A percentile compares a stretch with the other conserved stretches of the same genome.
phyloP scores from a whole-genome alignment of 805 yeast species.

The Barnettozyma pratensis region DNA sequence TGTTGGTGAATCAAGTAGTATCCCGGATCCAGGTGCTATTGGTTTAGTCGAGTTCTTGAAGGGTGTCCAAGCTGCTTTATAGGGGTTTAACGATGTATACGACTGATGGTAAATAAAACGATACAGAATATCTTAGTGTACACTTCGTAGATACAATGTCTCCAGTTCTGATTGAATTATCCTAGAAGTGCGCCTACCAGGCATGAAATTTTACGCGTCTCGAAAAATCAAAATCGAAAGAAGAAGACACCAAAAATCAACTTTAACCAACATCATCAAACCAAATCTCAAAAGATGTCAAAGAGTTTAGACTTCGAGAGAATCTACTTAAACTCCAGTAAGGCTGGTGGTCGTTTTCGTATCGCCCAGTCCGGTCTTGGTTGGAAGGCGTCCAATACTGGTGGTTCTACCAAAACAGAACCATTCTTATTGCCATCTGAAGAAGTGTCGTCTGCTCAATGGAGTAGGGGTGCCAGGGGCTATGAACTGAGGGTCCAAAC shows the following conservation, averaged over 20 bases:
- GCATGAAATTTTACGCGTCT: not conserved
- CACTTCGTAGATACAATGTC: too few species aligned
- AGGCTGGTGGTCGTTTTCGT: slow-evolving; percentile 82
- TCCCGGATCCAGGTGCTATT: slow-evolving; percentile 95
- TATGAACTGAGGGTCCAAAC: slow-evolving; percentile 87
- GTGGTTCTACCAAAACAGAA: slow-evolving; percentile 44
- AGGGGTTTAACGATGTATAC: not conserved
- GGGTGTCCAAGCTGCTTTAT: slow-evolving; percentile 29
- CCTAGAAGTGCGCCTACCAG: not conserved
- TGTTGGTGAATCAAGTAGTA: slow-evolving; percentile 61
- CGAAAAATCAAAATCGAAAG: not conserved
- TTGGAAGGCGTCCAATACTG: slow-evolving; percentile 72
- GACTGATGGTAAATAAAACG: too few species aligned
- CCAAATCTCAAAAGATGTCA: not conserved
- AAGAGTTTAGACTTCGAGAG: slow-evolving; percentile 70
- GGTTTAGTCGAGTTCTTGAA: slow-evolving; percentile 60
- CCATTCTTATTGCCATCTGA: slow-evolving; percentile 90
- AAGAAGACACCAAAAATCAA: not conserved
- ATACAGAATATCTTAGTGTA: too few species aligned
- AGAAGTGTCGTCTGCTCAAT: slow-evolving; percentile 70
- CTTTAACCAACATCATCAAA: not conserved
- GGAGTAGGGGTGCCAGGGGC: slow-evolving; percentile 95
- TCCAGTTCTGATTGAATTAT: too few species aligned
- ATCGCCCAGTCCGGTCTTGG: slow-evolving; percentile 96
- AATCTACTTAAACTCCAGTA: slow-evolving; percentile 84